phyloP scores from a whole-genome alignment of 2,329 filamentous ascomycete species.

The Cladophialophora carrionii region DNA sequence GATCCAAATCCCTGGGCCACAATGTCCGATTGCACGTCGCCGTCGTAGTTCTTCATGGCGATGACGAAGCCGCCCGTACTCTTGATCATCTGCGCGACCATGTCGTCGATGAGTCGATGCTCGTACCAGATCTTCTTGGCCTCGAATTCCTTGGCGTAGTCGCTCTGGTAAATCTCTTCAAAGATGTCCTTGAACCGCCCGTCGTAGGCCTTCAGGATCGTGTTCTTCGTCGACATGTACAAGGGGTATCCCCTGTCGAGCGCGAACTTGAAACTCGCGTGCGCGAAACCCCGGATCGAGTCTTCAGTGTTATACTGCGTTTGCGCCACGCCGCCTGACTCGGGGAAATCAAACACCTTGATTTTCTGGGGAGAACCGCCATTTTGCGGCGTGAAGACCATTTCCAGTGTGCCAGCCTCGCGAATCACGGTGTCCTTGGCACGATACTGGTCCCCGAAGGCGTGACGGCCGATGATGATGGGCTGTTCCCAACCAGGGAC shows the following conservation, averaged over 20 bases:
- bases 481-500: constrained; percentile 98
- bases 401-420: constrained; percentile 83
- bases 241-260: constrained; percentile 84
- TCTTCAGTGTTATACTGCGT: constrained; percentile 99
- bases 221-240: constrained; percentile 99
- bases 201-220: constrained; percentile 98
- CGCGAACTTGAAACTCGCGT: constrained; percentile 95
- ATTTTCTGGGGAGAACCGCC: constrained; percentile 79
- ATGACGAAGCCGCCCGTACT: constrained; percentile 94
- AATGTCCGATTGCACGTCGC: constrained; percentile 97
- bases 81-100: constrained; percentile 99
- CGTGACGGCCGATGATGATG: constrained; percentile 98
- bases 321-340: constrained; percentile 84
- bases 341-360: constrained; percentile 87
- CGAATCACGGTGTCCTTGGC: constrained; percentile 87
- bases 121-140: constrained; percentile 97
- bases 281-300: constrained; percentile 91
- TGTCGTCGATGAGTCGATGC: constrained; percentile 98
- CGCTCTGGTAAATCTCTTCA: constrained; percentile 88
- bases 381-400: constrained; percentile 82
- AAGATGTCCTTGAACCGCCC: constrained; percentile 99
- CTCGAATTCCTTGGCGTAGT: constrained; percentile 88
- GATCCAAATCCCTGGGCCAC: constrained; percentile 98
- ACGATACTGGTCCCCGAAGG: constrained; percentile 97
- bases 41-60: constrained; percentile 99